Evolutionary conservation across 306 rosid species (phyloP).

Genomic region (Acacia melanoxylon): DNA sequence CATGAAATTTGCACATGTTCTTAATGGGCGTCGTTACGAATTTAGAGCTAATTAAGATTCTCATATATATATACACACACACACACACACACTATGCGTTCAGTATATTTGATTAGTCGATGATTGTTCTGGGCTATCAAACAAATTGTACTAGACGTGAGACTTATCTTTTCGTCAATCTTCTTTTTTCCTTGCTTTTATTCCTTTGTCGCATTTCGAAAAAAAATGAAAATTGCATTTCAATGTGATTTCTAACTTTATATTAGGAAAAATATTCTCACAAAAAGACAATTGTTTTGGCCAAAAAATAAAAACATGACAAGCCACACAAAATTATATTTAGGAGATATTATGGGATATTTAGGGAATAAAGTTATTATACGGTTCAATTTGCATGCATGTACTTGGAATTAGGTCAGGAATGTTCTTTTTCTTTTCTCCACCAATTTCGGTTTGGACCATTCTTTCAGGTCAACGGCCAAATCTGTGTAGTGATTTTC

Average conservation of each 20-base stretch:
- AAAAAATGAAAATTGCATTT: not conserved
- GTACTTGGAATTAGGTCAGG: too few species aligned
- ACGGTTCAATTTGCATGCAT: too few species aligned
- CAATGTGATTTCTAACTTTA: not conserved
- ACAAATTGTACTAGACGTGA: not conserved
- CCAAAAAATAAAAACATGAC: not conserved
- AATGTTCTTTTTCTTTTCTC: too few species aligned
- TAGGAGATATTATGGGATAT: not conserved
- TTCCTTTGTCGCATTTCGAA: not conserved
- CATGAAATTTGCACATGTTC: not conserved
- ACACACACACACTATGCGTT: too few species aligned
- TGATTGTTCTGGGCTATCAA: not conserved
- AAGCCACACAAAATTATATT: not conserved
- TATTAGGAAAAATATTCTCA: not conserved
- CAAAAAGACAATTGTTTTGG: not conserved
- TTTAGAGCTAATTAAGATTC: not conserved
- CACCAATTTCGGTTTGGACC: too few species aligned
- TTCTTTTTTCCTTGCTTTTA: not conserved
- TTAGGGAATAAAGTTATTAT: too few species aligned
- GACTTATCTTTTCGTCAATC: not conserved
- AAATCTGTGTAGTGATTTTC: too few species aligned
- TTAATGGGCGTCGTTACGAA: not conserved
- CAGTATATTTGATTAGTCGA: not conserved
- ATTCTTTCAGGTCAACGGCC: too few species aligned
- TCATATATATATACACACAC: too few species aligned